Conservation (phyloP, 2,329 filamentous ascomycete species). For the Waltergamsia citrina region DNA sequence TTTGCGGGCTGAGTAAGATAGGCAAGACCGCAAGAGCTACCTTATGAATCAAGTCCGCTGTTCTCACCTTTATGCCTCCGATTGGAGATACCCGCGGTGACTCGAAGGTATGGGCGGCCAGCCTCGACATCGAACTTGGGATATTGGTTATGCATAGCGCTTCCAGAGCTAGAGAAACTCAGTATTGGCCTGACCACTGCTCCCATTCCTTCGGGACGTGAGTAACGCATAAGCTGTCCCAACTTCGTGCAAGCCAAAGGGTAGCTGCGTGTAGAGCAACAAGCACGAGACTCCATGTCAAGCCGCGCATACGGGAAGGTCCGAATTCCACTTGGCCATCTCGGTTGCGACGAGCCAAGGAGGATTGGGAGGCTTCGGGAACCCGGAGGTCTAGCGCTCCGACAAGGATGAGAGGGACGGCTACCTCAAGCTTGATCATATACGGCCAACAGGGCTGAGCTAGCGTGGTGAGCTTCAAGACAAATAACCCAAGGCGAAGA, state of each 20-base stretch:
- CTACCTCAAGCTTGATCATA: slow-evolving; percentile 52
- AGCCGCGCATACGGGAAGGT: slow-evolving; percentile 12
- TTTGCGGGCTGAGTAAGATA: no score
- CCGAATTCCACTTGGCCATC: slow-evolving; percentile 8
- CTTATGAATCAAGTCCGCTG: no score
- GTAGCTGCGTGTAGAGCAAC: slow-evolving; percentile 21
- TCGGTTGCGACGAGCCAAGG: slow-evolving; percentile 5
- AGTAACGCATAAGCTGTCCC: slow-evolving; percentile 21
- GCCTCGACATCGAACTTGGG: no score
- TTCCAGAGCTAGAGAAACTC: not conserved
- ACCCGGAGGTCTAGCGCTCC: slow-evolving; percentile 57
- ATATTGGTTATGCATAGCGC: no score
- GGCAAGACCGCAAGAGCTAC: no score
- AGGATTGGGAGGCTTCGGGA: slow-evolving; percentile 11
- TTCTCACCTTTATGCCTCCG: no score
- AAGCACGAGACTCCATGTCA: slow-evolving; percentile 19
- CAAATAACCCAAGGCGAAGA: slow-evolving; percentile 50
- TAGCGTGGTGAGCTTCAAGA: slow-evolving; percentile 58
- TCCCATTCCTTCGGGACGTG: slow-evolving; percentile 16
- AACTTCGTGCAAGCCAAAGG: slow-evolving; percentile 22
- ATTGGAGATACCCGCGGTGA: no score
- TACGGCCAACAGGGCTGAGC: slow-evolving; percentile 63
- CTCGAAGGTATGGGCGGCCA: no score
- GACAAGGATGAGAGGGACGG: slow-evolving; percentile 57
- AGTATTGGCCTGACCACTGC: slow-evolving; percentile 13